phyloP scores from a whole-genome alignment of 345 rosid species.

The Arabis hirsuta region DNA sequence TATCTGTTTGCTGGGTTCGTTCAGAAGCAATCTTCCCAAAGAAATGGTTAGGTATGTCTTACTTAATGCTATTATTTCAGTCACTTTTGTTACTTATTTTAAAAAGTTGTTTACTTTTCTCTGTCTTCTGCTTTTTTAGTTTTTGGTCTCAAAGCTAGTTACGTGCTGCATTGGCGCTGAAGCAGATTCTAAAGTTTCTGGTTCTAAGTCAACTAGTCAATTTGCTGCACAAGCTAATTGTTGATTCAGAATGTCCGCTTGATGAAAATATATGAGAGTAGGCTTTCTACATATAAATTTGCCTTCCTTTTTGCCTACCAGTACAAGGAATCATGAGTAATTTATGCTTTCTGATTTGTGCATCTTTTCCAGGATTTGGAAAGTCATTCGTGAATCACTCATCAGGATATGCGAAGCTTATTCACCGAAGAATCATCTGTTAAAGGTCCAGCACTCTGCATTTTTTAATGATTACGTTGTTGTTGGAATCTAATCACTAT shows the following conservation, averaged over 20 bases:
- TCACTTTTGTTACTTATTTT: neutral
- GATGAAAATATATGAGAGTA: constrained; percentile 75
- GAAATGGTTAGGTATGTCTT: constrained; percentile 56
- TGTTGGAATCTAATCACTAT: constrained; percentile 31
- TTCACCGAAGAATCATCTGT: constrained; percentile 81
- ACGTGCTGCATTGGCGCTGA: constrained; percentile 66
- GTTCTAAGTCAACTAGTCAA: constrained; percentile 53
- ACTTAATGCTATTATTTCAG: constrained; percentile 10
- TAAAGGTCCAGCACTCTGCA: constrained; percentile 56
- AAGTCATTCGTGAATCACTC: constrained; percentile 63
- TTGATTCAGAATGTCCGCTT: constrained; percentile 67
- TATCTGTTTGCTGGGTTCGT: constrained; percentile 60
- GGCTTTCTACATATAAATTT: constrained; percentile 35
- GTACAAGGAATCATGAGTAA: constrained; percentile 17
- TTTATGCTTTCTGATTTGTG: constrained; percentile 13
- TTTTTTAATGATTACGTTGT: constrained; percentile 10
- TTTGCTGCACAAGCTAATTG: constrained; percentile 68
- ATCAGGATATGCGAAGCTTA: constrained; percentile 60
- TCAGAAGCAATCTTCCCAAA: constrained; percentile 55
- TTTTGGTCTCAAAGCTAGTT: constrained; percentile 93
- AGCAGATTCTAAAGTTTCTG: constrained; percentile 51
- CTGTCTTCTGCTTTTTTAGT: constrained; percentile 48
- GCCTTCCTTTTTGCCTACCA: constrained; percentile 22
- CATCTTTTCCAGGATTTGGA: constrained; percentile 98
- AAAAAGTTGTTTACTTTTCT: constrained; percentile 9